A percentile compares a stretch with the other conserved stretches of the same genome.
phyloP scores from a whole-genome alignment of 164 flowering plant genomes.

The Pachysandra terminalis region DNA sequence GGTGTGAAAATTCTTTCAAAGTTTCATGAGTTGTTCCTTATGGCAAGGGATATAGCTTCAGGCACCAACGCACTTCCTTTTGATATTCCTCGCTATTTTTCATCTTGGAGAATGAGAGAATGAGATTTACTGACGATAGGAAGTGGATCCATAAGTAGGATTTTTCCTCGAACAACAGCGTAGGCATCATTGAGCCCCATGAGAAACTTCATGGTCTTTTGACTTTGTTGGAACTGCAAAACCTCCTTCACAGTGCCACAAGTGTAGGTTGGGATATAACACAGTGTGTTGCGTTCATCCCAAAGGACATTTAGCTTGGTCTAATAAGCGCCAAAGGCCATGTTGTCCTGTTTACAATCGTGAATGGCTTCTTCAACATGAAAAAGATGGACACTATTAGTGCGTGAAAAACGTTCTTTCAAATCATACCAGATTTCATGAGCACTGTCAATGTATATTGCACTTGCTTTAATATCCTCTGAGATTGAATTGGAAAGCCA shows the following conservation, averaged over 20 bases:
- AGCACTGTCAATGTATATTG: not conserved
- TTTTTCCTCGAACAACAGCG: not conserved
- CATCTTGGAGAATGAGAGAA: slow-evolving; percentile 5
- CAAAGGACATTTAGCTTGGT: slow-evolving; percentile 12
- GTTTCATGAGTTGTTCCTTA: slow-evolving; percentile 13
- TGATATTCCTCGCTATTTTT: slow-evolving; percentile 3
- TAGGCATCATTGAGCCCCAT: slow-evolving; percentile 12
- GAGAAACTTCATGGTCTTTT: too few relatives aligned
- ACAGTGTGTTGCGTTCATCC: slow-evolving; percentile 12
- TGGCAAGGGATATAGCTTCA: not conserved
- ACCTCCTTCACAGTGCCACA: slow-evolving; percentile 8
- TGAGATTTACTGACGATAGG: slow-evolving; percentile 12
- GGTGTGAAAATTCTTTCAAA: slow-evolving; percentile 6
- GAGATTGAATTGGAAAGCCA: slow-evolving; percentile 1
- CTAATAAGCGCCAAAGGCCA: slow-evolving; percentile 7
- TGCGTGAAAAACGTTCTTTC: slow-evolving; percentile 5
- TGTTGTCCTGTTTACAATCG: slow-evolving; percentile 15
- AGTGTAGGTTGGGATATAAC: not conserved
- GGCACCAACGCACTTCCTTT: not conserved
- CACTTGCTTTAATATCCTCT: slow-evolving; percentile 5
- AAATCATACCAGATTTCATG: slow-evolving; percentile 3
- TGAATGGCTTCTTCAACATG: slow-evolving; percentile 14
- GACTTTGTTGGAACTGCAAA: slow-evolving; percentile 11
- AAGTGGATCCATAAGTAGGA: too few relatives aligned
- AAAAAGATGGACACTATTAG: slow-evolving; percentile 6